Evolutionary conservation across 2,329 filamentous ascomycete species (phyloP).

Genomic region (Magnaporthiopsis poae): DNA sequence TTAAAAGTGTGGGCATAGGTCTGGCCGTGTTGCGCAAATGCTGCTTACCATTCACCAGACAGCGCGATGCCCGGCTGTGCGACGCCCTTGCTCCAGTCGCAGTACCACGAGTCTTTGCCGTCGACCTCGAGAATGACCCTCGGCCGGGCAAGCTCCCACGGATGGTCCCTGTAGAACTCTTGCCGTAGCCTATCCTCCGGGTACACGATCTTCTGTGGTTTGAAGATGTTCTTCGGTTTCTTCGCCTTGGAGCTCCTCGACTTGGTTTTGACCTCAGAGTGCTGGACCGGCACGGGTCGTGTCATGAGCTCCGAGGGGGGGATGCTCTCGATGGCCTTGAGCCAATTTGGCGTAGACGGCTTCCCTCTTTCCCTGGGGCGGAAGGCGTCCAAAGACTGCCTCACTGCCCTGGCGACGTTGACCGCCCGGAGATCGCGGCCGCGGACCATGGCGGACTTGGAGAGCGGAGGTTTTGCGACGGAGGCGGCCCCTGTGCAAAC

Average conservation of each 20-base stretch:
- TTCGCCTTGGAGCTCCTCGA: constrained; percentile 32
- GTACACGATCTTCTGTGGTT: constrained; percentile 67
- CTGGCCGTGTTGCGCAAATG: constrained; percentile 14
- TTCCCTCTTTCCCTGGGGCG: constrained; percentile 2
- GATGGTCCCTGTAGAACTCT: constrained; percentile 86
- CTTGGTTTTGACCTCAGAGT: constrained; percentile 19
- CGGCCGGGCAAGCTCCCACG: constrained; percentile 90
- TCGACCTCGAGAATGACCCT: constrained; percentile 75
- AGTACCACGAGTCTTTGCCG: constrained; percentile 66
- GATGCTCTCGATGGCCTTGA: constrained; percentile 38
- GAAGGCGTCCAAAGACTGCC: constrained; percentile 21
- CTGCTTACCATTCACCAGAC: constrained; percentile 70
- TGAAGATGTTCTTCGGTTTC: constrained; percentile 68
- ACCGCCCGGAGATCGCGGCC: constrained; percentile 6
- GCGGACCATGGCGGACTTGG: background rate
- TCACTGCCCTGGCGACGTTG: constrained; percentile 3
- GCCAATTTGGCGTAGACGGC: constrained; percentile 35
- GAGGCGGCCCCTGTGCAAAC: background rate
- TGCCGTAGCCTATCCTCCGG: constrained; percentile 72
- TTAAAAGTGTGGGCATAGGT: background rate
- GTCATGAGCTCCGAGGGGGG: constrained; percentile 51
- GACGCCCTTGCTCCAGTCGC: constrained; percentile 70
- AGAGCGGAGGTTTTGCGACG: background rate
- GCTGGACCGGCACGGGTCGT: constrained; percentile 41
- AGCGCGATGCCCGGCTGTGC: constrained; percentile 65